phyloP scores from a whole-genome alignment of 2,329 filamentous ascomycete genomes.

The Ophiosphaerella herpotricha region DNA sequence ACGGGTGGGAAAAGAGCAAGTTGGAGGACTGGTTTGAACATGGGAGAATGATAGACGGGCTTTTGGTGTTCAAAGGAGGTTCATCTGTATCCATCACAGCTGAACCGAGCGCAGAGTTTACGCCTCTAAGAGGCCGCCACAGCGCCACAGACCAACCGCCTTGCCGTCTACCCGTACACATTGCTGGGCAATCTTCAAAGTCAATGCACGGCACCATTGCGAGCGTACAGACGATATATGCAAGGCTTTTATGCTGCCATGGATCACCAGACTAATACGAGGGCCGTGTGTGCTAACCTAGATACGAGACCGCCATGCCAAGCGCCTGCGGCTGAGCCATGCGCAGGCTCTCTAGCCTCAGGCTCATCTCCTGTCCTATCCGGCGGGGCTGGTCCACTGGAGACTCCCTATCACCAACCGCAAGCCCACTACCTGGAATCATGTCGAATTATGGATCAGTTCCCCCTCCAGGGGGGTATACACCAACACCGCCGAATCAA shows the following conservation, averaged over 20 bases:
- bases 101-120: too few relatives aligned
- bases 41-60: neutral
- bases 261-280: neutral
- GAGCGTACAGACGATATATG: too few relatives aligned
- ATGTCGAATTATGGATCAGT: conserved; percentile 43
- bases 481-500: conserved; percentile 29
- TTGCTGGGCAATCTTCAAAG: neutral
- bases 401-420: neutral
- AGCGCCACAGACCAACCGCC: too few relatives aligned
- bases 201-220: neutral
- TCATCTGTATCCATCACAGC: neutral
- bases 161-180: neutral
- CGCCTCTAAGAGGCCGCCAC: neutral
- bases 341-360: conserved; percentile 4
- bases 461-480: conserved; percentile 34
- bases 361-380: neutral
- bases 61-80: neutral
- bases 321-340: conserved; percentile 20
- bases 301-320: conserved; percentile 11
- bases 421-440: neutral
- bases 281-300: conserved; percentile 8
- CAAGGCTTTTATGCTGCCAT: neutral
- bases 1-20: neutral
- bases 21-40: neutral
- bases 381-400: neutral